phyloP scores from a whole-genome alignment of 768 basidiomycete genomes.

The Dentipellis sp. region DNA sequence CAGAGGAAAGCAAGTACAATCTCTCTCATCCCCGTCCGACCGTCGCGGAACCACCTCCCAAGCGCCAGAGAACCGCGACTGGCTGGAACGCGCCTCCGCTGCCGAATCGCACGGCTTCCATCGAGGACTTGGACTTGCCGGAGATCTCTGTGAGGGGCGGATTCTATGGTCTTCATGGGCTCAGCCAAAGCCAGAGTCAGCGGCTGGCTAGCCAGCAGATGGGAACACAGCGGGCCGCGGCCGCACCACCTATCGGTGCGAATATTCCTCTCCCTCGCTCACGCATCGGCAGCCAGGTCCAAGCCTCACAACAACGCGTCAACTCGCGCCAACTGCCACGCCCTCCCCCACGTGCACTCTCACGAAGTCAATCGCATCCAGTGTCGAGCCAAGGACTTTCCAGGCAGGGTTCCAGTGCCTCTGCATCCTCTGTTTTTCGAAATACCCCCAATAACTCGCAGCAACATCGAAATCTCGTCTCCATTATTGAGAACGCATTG shows the following conservation, averaged over 20 bases:
- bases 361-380: background rate
- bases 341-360: background rate
- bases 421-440: background rate
- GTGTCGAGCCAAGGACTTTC: background rate
- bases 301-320: background rate
- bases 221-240: background rate
- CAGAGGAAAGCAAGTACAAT: conserved; percentile 9
- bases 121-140: conserved; percentile 11
- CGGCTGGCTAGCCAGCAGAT: background rate
- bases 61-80: conserved; percentile 9
- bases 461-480: background rate
- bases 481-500: background rate
- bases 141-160: conserved; percentile 11
- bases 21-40: conserved; percentile 1
- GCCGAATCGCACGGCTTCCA: background rate
- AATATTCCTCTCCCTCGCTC: background rate
- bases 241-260: background rate
- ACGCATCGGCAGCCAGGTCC: background rate
- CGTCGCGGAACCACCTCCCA: conserved; percentile 5
- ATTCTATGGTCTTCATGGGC: conserved; percentile 11
- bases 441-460: background rate
- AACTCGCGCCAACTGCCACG: background rate
- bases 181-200: background rate
- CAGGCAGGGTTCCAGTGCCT: background rate
- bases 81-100: conserved; percentile 2